These are phyloP conservation scores for Pestalotiopsis sp. DNA, from an alignment of 2,329 filamentous ascomycete species.

Conservation along the genomic window DNA sequence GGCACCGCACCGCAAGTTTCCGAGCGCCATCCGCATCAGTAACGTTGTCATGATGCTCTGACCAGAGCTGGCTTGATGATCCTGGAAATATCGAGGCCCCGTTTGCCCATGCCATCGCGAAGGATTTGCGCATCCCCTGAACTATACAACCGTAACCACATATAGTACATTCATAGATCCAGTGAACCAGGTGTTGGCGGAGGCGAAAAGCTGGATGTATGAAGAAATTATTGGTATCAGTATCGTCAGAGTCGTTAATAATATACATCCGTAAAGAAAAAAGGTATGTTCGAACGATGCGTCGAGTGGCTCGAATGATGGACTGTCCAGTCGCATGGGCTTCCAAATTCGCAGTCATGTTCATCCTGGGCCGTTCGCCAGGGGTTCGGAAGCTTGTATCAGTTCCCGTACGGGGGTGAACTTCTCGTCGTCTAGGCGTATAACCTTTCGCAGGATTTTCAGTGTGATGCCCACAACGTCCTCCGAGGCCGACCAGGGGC, in stretches of 20 bases:
- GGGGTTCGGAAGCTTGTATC: constrained; percentile 19
- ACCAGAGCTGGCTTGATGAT: too few relatives aligned
- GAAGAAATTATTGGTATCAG: constrained; percentile 11
- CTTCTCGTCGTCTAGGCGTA: constrained; percentile 20
- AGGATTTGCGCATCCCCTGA: background rate
- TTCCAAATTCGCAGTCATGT: background rate
- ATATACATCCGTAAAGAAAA: constrained; percentile 4
- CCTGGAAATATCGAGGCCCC: too few relatives aligned
- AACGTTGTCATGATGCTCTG: background rate
- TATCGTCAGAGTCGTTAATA: constrained; percentile 6
- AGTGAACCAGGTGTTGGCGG: background rate
- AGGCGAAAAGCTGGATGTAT: background rate
- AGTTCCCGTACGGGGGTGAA: constrained; percentile 30
- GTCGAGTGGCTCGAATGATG: background rate
- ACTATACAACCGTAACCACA: background rate
- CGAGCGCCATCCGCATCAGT: background rate
- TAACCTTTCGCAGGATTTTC: constrained; percentile 27
- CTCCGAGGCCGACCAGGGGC: constrained; percentile 30
- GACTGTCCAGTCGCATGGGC: background rate
- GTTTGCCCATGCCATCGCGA: background rate
- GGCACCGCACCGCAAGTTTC: background rate
- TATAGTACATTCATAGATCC: background rate
- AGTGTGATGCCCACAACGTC: constrained; percentile 28
- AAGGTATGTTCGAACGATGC: background rate
- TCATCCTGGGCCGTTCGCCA: constrained; percentile 21